phyloP scores from a whole-genome alignment of 225 moss, liverwort and hornwort species.

The Physcomitrellopsis africana region DNA sequence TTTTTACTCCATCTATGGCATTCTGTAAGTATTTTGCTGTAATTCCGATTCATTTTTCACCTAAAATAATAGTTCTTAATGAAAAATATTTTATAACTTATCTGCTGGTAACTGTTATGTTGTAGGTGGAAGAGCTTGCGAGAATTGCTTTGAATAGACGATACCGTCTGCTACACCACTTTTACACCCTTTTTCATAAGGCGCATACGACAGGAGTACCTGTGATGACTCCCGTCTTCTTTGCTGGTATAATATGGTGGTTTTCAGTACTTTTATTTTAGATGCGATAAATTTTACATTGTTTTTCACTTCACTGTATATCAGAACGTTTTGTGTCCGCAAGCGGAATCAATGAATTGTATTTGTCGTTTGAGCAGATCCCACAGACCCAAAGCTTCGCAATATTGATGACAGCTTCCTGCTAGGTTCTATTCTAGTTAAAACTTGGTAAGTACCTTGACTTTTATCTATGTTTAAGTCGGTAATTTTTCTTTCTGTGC shows the following conservation, averaged over 20 bases:
- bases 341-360: not conserved
- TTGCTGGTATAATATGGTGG: slow-evolving; percentile 62
- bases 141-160: slow-evolving; percentile 73
- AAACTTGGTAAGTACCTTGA: slow-evolving; percentile 55
- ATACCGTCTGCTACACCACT: slow-evolving; percentile 78
- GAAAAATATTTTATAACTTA: no score
- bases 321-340: no score
- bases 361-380: slow-evolving; percentile 51
- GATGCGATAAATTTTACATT: not conserved
- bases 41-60: not conserved
- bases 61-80: no score
- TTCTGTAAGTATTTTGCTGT: not conserved
- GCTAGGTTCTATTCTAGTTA: slow-evolving; percentile 81
- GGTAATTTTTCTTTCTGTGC: no score
- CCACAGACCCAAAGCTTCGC: slow-evolving; percentile 72
- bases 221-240: slow-evolving; percentile 88
- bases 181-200: slow-evolving; percentile 82
- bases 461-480: no score
- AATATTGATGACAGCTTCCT: slow-evolving; percentile 82
- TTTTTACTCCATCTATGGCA: not conserved
- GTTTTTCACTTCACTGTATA: no score
- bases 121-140: slow-evolving; percentile 81
- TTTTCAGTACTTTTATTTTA: not conserved
- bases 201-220: slow-evolving; percentile 81
- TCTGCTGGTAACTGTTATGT: not conserved